These are phyloP conservation scores for Aspergillus eucalypticola DNA, from an alignment of 2,329 filamentous ascomycete species.

Conservation along the genomic window DNA sequence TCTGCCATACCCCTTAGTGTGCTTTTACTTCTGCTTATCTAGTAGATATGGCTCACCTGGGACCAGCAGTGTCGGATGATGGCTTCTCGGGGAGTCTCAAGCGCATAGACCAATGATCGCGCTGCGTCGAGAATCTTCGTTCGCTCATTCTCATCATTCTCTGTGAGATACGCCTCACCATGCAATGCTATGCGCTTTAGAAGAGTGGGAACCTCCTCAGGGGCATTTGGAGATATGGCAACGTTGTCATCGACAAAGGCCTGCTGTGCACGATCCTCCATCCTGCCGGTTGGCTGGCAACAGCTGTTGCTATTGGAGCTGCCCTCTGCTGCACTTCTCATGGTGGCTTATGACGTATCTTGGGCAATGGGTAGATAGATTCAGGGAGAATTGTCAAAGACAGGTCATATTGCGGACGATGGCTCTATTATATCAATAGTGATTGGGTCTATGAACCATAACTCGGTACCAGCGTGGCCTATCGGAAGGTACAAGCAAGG, in stretches of 20 bases:
- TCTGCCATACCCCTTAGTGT: not conserved
- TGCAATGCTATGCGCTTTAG: constrained; percentile 13
- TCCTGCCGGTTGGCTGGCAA: not conserved
- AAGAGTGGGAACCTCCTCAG: constrained; percentile 14
- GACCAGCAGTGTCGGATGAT: constrained; percentile 52
- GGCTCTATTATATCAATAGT: not conserved
- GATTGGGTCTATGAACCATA: not conserved
- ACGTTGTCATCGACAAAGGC: constrained; percentile 14
- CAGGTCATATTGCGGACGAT: not conserved
- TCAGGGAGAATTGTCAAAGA: not conserved
- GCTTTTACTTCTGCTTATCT: not conserved
- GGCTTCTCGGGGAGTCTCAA: constrained; percentile 52
- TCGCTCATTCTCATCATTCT: constrained; percentile 13
- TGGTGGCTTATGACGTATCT: not conserved
- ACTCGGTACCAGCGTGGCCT: no score
- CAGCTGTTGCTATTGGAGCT: not conserved
- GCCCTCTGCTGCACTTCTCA: not conserved
- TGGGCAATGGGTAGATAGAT: not conserved
- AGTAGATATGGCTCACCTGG: constrained; percentile 28
- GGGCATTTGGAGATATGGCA: constrained; percentile 16
- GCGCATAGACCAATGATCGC: constrained; percentile 24
- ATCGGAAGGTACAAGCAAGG: no score
- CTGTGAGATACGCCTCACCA: constrained; percentile 9
- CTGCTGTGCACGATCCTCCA: not conserved
- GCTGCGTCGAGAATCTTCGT: constrained; percentile 20